Percentiles rank a stretch among this genome's conserved stretches.
Conservation (phyloP, 2,329 filamentous ascomycete species). For the Fusarium coffeatum region DNA sequence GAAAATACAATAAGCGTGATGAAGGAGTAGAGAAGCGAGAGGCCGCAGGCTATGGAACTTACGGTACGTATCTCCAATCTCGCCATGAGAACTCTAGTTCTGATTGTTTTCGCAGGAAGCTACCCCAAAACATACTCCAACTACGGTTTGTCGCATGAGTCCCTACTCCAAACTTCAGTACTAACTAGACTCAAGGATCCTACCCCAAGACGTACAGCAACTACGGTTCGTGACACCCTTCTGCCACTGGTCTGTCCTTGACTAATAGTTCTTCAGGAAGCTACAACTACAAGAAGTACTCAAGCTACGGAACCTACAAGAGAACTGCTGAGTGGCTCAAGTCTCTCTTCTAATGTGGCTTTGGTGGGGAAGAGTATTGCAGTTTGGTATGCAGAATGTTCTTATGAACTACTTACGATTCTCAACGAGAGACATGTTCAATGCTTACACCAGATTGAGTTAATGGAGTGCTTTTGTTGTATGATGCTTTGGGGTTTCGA, state of each 20-base stretch:
- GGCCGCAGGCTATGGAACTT: background rate
- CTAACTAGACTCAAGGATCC: background rate
- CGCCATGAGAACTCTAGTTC: background rate
- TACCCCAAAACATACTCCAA: background rate
- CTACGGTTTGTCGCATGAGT: background rate
- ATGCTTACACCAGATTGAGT: slow-evolving; percentile 1
- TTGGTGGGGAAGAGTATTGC: background rate
- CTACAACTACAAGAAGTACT: slow-evolving; percentile 30
- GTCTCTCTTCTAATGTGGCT: slow-evolving; percentile 26
- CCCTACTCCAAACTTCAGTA: background rate
- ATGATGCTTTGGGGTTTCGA: background rate
- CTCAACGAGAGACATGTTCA: slow-evolving; percentile 34
- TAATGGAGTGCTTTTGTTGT: background rate
- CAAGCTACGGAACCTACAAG: slow-evolving; percentile 35
- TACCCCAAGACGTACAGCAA: slow-evolving; percentile 4
- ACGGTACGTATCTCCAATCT: background rate
- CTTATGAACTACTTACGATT: slow-evolving; percentile 32
- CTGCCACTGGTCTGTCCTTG: background rate
- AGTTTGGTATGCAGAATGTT: slow-evolving; percentile 23
- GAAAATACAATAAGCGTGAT: slow-evolving; percentile 17
- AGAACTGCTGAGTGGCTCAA: slow-evolving; percentile 21
- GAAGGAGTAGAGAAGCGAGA: slow-evolving; percentile 8
- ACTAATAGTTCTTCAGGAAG: background rate
- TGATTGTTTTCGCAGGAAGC: background rate
- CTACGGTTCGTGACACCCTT: slow-evolving; percentile 1